A percentile compares a stretch with the other conserved stretches of the same genome.
phyloP scores from a whole-genome alignment of 176 grass and related monocot genomes.

The Musa schizocarpa region DNA sequence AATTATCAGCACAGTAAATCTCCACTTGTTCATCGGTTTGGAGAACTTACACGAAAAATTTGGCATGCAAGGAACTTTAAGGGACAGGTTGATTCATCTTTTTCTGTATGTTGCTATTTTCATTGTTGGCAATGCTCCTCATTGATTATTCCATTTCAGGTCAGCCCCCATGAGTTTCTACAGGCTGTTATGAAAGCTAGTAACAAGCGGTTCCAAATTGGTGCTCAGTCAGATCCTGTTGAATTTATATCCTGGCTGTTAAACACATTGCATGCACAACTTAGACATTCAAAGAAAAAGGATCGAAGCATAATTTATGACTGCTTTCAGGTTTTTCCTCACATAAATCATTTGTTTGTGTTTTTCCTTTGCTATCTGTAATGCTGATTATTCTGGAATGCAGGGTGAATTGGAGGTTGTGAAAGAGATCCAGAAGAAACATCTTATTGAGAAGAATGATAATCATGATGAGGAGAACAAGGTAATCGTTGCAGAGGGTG shows the following conservation, averaged over 20 bases:
- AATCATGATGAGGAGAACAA: constrained; percentile 44
- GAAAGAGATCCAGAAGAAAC: constrained; percentile 64
- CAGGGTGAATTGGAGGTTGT: constrained; percentile 97
- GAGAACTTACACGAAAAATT: constrained; percentile 91
- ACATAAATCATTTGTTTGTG: not conserved
- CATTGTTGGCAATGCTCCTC: not conserved
- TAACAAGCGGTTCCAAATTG: constrained; percentile 84
- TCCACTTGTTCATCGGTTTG: constrained; percentile 85
- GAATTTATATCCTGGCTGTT: constrained; percentile 97
- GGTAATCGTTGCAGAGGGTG: constrained; percentile 29
- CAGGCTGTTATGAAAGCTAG: constrained; percentile 98
- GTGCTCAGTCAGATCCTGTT: constrained; percentile 94
- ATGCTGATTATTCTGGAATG: not conserved
- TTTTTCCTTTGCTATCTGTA: constrained; percentile 11
- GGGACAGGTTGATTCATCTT: constrained; percentile 47
- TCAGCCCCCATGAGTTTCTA: constrained; percentile 96
- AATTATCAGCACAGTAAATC: constrained; percentile 92
- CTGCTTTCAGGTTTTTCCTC: constrained; percentile 76
- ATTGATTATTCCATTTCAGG: constrained; percentile 34
- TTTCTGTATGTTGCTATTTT: not conserved
- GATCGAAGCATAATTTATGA: constrained; percentile 87
- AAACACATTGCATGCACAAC: constrained; percentile 71
- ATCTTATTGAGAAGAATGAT: constrained; percentile 49
- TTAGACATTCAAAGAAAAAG: constrained; percentile 75
- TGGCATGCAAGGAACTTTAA: constrained; percentile 99